Evolutionary conservation across 306 rosid species (phyloP).

Genomic region (Datisca glomerata): DNA sequence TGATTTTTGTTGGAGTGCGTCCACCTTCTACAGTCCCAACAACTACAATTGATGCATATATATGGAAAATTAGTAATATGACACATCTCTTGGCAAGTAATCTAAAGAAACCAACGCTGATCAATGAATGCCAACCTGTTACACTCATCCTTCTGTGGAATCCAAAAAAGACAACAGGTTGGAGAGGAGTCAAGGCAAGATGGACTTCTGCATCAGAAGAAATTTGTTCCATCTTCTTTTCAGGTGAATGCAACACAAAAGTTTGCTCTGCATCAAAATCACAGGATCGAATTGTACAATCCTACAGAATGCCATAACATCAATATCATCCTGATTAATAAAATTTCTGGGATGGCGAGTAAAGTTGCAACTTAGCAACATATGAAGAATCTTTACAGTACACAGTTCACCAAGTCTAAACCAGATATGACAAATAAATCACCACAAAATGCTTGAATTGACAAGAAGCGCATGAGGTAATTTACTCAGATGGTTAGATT

Average conservation of each 20-base stretch:
- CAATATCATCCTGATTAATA: no score
- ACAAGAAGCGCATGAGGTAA: no score
- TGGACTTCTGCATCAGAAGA: constrained; percentile 84
- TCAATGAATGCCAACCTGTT: constrained; percentile 77
- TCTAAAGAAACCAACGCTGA: background rate
- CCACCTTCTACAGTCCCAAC: constrained; percentile 99
- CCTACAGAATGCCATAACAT: constrained; percentile 55
- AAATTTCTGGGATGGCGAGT: no score
- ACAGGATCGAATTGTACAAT: constrained; percentile 90
- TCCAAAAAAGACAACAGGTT: constrained; percentile 82
- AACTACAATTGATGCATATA: constrained; percentile 46
- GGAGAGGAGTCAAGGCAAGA: constrained; percentile 88
- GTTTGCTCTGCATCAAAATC: constrained; percentile 99
- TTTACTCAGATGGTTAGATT: no score
- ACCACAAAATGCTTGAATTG: no score
- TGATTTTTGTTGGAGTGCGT: constrained; percentile 85
- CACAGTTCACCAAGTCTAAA: no score
- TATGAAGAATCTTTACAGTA: no score
- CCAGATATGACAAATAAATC: no score
- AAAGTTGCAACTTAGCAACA: no score
- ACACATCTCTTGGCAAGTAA: no score
- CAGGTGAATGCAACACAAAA: constrained; percentile 88
- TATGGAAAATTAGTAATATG: constrained; percentile 14
- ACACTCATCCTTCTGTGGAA: constrained; percentile 92
- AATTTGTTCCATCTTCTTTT: constrained; percentile 72